Percentiles rank a stretch among this genome's conserved stretches.
Evolutionary conservation across 441 rosid genomes (phyloP).

Genomic region (Francoa sonchifolia): DNA sequence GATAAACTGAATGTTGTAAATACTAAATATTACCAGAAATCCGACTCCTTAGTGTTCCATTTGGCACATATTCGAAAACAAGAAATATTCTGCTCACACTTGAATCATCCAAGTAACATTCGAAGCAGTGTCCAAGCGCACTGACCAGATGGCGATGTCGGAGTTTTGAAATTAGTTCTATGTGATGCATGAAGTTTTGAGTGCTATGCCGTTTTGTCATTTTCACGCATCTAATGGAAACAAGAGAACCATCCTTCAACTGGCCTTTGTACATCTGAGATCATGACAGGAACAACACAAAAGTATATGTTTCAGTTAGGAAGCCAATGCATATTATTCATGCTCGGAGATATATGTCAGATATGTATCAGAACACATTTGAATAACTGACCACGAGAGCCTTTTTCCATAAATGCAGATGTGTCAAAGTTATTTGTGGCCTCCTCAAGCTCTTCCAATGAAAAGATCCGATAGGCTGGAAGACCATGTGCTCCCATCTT

Average conservation of each 20-base stretch:
- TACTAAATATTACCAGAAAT: constrained; percentile 46
- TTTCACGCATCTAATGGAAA: constrained; percentile 62
- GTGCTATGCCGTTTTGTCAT: constrained; percentile 61
- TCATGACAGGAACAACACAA: constrained; percentile 4
- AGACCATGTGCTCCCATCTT: constrained; percentile 78
- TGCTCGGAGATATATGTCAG: too few species aligned
- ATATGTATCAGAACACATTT: neutral
- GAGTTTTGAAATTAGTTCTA: constrained; percentile 76
- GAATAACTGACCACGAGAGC: constrained; percentile 78
- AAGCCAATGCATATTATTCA: neutral
- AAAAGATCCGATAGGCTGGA: constrained; percentile 72
- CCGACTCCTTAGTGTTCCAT: constrained; percentile 81
- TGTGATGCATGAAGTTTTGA: constrained; percentile 65
- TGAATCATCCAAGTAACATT: constrained; percentile 84
- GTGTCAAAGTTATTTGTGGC: constrained; percentile 77
- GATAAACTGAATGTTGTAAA: neutral
- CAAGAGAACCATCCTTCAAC: constrained; percentile 63
- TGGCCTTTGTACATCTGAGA: constrained; percentile 73
- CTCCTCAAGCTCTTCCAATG: constrained; percentile 74
- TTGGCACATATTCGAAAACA: constrained; percentile 75
- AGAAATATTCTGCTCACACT: constrained; percentile 85
- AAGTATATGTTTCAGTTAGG: neutral
- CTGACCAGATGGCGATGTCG: constrained; percentile 85
- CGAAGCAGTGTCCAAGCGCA: constrained; percentile 85
- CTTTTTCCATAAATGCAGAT: constrained; percentile 86